phyloP scores from a whole-genome alignment of 495 filamentous ascomycete species.

The Schizothecium vesticola region DNA sequence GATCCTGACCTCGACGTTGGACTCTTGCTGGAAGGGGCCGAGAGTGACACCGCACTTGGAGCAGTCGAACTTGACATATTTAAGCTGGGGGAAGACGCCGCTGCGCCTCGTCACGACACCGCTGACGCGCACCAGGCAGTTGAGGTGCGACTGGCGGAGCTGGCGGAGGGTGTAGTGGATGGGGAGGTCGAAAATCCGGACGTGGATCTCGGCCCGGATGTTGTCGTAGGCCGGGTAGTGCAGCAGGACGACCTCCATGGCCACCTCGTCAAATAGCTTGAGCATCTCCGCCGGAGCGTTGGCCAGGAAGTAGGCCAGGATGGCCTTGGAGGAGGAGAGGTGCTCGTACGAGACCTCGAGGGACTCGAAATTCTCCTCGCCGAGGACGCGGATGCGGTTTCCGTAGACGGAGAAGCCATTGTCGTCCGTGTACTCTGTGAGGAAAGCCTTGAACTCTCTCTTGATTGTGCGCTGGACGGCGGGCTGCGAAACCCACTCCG shows the following conservation, averaged over 20 bases:
- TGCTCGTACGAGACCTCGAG: slow-evolving; percentile 96
- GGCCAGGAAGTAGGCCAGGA: slow-evolving; percentile 93
- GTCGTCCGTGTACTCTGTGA: slow-evolving; percentile 91
- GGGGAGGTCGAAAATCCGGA: slow-evolving; percentile 91
- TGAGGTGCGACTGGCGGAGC: slow-evolving; percentile 91
- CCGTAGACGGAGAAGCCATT: slow-evolving; percentile 88
- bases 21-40: slow-evolving; percentile 96
- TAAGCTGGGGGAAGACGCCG: slow-evolving; percentile 97
- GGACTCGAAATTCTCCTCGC: slow-evolving; percentile 93
- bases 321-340: slow-evolving; percentile 82
- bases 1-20: slow-evolving; percentile 91
- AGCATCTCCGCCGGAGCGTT: slow-evolving; percentile 92
- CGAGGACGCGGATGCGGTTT: slow-evolving; percentile 82
- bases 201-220: slow-evolving; percentile 97
- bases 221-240: slow-evolving; percentile 97
- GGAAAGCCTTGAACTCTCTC: slow-evolving; percentile 92
- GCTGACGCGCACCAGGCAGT: slow-evolving; percentile 89
- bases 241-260: slow-evolving; percentile 89
- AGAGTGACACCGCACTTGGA: slow-evolving; percentile 86
- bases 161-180: slow-evolving; percentile 96
- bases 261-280: slow-evolving; percentile 94
- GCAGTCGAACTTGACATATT: slow-evolving; percentile 97
- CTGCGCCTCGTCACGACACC: slow-evolving; percentile 93
- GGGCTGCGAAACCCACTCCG: slow-evolving; percentile 89
- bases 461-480: slow-evolving; percentile 90